Evolutionary conservation across 2,329 filamentous ascomycete species (phyloP).

Genomic region (Zasmidium cellare): DNA sequence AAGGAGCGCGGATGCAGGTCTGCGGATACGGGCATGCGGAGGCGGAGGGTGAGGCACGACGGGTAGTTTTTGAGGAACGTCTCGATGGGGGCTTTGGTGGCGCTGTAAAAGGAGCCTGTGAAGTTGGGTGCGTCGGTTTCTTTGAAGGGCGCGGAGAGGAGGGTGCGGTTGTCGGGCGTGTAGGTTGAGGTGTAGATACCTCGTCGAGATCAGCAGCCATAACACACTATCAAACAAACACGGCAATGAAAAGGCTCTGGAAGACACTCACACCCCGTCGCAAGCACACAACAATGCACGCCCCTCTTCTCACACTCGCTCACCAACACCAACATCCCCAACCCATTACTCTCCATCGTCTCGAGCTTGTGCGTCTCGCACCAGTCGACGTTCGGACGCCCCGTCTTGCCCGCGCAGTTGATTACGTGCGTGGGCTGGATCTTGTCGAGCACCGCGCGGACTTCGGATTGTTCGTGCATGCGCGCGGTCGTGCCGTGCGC

Average conservation of each 20-base stretch:
- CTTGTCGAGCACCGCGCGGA: conserved; percentile 57
- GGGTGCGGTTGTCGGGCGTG: conserved; percentile 31
- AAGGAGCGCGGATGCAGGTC: conserved; percentile 67
- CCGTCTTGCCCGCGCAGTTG: conserved; percentile 66
- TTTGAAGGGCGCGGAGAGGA: conserved; percentile 58
- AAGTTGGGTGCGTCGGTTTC: conserved; percentile 67
- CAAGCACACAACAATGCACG: conserved; percentile 66
- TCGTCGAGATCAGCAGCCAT: too few species aligned
- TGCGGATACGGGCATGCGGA: conserved; percentile 69
- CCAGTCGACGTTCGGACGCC: conserved; percentile 69
- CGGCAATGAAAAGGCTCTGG: too few species aligned
- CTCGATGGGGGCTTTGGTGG: conserved; percentile 66
- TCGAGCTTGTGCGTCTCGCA: conserved; percentile 69
- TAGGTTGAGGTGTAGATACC: conserved; percentile 30
- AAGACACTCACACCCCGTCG: conserved; percentile 60
- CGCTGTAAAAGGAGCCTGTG: conserved; percentile 66
- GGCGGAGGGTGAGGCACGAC: conserved; percentile 63
- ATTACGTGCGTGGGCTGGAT: conserved; percentile 66
- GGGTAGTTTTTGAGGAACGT: conserved; percentile 64
- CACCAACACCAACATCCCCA: conserved; percentile 64
- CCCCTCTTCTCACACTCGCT: conserved; percentile 60
- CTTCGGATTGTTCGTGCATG: conserved; percentile 63
- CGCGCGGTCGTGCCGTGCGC: conserved; percentile 62
- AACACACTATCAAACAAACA: too few species aligned
- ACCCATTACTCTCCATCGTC: conserved; percentile 67